These are phyloP conservation scores for Malassezia vespertilionis DNA, from an alignment of 1,284 basidiomycete genomes.

Conservation along the genomic window DNA sequence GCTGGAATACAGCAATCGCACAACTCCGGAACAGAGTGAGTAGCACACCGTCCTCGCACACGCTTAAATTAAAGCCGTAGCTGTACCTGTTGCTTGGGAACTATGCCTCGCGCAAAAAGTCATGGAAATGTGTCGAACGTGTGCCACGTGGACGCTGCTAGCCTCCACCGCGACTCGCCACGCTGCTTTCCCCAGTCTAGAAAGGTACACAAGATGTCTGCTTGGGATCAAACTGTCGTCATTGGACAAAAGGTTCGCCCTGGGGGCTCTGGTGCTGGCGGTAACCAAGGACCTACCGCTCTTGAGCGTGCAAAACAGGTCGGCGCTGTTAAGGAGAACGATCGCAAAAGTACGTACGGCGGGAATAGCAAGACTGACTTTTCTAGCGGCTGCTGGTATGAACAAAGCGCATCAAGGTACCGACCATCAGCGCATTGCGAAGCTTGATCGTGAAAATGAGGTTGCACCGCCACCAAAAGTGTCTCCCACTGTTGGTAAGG, in stretches of 20 bases:
- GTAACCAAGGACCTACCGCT: constrained; percentile 51
- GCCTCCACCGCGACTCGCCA: not conserved
- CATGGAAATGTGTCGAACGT: constrained; percentile 14
- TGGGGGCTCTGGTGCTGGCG: constrained; percentile 55
- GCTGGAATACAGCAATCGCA: not conserved
- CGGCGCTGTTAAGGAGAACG: constrained; percentile 50
- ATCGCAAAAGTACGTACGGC: constrained; percentile 49
- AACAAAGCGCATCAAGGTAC: constrained; percentile 41
- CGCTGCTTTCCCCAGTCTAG: not conserved
- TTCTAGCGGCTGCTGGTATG: constrained; percentile 27
- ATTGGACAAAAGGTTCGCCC: constrained; percentile 63
- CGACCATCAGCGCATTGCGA: constrained; percentile 43
- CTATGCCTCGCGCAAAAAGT: not conserved
- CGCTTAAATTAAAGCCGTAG: too few relatives aligned
- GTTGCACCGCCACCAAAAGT: constrained; percentile 87
- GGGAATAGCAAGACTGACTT: too few relatives aligned
- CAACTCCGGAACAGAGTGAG: too few relatives aligned
- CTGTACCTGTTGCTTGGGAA: not conserved
- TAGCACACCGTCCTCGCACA: too few relatives aligned
- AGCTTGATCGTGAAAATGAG: constrained; percentile 58
- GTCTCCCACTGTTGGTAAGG: constrained; percentile 66
- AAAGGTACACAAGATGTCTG: constrained; percentile 9
- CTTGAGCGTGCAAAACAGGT: constrained; percentile 48
- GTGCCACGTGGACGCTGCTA: constrained; percentile 8
- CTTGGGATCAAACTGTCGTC: constrained; percentile 51